Evolutionary conservation across 768 basidiomycete genomes (phyloP).

Genomic region (Hortiboletus campestris): DNA sequence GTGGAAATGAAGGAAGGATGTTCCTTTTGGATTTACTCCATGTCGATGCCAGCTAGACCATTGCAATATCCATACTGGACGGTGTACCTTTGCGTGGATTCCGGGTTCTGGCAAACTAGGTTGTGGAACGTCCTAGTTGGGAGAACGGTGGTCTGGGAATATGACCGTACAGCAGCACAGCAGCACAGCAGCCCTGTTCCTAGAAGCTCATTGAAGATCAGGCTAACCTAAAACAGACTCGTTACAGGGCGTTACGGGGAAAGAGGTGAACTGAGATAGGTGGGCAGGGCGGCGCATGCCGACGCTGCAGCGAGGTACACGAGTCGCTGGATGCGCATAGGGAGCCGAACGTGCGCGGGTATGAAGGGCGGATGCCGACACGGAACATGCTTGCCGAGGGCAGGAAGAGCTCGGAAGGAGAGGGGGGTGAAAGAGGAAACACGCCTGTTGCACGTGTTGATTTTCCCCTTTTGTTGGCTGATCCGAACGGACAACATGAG

Average conservation of each 20-base stretch:
- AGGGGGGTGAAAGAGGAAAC: constrained; percentile 19
- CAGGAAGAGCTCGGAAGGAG: constrained; percentile 5
- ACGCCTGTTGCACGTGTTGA: constrained; percentile 25
- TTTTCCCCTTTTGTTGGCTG: constrained; percentile 17
- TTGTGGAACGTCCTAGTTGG: neutral
- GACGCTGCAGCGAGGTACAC: neutral
- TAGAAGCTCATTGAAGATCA: neutral
- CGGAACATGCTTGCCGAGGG: constrained; percentile 2
- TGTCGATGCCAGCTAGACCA: neutral
- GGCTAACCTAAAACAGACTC: neutral
- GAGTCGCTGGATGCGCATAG: neutral
- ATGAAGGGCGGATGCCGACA: constrained; percentile 13
- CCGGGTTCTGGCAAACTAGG: neutral
- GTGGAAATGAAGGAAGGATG: neutral
- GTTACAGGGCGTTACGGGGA: neutral
- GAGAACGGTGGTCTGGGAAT: neutral
- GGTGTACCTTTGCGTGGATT: neutral
- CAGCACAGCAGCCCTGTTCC: neutral
- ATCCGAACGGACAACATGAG: constrained; percentile 25
- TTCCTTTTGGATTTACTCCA: neutral
- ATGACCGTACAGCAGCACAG: neutral
- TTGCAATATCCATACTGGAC: neutral
- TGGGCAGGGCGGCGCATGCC: constrained; percentile 2
- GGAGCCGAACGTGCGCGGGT: constrained; percentile 6
- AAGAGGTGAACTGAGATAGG: neutral